Percentiles rank a stretch among this genome's conserved stretches.
phyloP scores from a whole-genome alignment of 2,329 filamentous ascomycete species.

The Pseudopyricularia cyperi region DNA sequence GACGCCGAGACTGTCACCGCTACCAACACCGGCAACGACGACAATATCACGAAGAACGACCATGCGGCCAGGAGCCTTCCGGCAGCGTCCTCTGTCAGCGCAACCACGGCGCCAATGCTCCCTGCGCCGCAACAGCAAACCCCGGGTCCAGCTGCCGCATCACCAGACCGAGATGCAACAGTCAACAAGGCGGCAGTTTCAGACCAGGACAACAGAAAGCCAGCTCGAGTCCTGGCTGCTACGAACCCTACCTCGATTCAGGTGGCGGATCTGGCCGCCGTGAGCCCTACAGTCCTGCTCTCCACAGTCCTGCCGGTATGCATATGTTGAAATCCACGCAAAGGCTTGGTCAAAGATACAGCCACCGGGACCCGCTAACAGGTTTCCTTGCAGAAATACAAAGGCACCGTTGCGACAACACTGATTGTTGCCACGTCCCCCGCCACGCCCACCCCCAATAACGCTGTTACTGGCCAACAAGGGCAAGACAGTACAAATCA shows the following conservation, averaged over 20 bases:
- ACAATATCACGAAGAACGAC: background rate
- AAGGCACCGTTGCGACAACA: no score
- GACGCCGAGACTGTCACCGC: background rate
- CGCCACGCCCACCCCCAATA: no score
- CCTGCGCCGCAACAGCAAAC: background rate
- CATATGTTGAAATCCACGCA: no score
- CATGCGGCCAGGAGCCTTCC: background rate
- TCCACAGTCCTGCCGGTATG: background rate
- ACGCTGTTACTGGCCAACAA: background rate
- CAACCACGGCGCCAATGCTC: background rate
- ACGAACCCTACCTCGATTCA: background rate
- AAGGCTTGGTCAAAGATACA: no score
- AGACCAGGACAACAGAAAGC: background rate
- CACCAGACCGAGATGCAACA: background rate
- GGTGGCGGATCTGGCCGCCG: background rate
- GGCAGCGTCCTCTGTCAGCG: background rate
- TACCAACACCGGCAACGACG: constrained; percentile 2
- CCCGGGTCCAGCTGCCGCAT: background rate
- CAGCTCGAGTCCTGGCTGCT: background rate
- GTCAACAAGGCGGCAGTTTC: background rate
- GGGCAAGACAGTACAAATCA: background rate
- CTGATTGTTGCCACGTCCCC: no score
- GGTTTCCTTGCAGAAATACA: no score
- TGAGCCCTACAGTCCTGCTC: background rate
- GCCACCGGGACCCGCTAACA: no score